Evolutionary conservation across 2,329 filamentous ascomycete genomes (phyloP).

Genomic region (Stagonosporopsis tanaceti): DNA sequence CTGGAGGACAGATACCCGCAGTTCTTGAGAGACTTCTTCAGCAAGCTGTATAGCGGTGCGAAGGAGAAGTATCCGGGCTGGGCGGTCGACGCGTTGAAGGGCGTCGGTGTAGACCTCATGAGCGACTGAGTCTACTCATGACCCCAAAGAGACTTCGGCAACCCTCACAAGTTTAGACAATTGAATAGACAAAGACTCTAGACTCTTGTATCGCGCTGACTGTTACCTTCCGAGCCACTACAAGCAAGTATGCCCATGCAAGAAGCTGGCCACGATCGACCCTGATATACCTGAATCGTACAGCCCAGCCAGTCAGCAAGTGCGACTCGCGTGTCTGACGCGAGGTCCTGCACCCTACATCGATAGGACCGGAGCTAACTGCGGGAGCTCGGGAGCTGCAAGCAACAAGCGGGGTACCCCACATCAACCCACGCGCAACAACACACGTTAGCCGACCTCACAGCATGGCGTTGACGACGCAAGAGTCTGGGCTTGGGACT

Average conservation of each 20-base stretch:
- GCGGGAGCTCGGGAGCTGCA: conserved; percentile 6
- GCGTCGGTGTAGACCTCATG: conserved; percentile 71
- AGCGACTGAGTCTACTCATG: conserved; percentile 18
- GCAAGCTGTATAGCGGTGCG: conserved; percentile 69
- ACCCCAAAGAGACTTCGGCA: too few relatives aligned
- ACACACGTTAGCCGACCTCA: neutral
- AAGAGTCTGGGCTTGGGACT: neutral
- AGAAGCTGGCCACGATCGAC: neutral
- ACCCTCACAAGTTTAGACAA: neutral
- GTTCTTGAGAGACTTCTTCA: conserved; percentile 82
- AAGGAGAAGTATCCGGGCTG: conserved; percentile 77
- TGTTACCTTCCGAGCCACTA: neutral
- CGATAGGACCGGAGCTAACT: neutral
- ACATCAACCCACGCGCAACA: conserved; percentile 2
- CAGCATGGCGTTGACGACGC: neutral
- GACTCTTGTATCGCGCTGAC: neutral
- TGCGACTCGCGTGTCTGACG: conserved; percentile 3
- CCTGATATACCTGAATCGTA: neutral
- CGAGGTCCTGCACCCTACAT: conserved; percentile 2
- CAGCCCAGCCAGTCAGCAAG: neutral
- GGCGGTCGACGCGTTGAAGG: conserved; percentile 80
- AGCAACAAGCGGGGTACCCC: conserved; percentile 12
- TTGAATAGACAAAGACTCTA: neutral
- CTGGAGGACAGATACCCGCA: conserved; percentile 80
- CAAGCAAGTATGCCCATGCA: too few relatives aligned